These are phyloP conservation scores for Bauhinia variegata DNA, from an alignment of 306 rosid genomes.

Conservation along the genomic window DNA sequence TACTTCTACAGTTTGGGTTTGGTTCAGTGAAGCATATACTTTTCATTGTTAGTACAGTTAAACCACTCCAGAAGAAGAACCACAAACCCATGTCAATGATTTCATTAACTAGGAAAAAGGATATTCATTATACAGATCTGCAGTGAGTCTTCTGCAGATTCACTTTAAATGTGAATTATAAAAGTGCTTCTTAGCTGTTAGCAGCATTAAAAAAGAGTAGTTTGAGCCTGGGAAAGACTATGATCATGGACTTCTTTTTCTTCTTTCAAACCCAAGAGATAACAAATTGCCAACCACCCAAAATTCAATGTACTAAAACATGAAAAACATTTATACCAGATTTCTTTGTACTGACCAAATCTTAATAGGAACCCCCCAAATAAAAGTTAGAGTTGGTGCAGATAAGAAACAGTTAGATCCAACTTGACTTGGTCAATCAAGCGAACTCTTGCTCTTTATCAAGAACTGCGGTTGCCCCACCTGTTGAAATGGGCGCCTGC, in stretches of 20 bases:
- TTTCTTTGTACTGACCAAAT: slow-evolving; percentile 7
- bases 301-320: background rate
- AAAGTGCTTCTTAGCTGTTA: slow-evolving; percentile 16
- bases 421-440: slow-evolving; percentile 26
- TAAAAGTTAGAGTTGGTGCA: background rate
- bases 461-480: slow-evolving; percentile 41
- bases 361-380: slow-evolving; percentile 24
- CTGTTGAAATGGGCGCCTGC: slow-evolving; percentile 34
- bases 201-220: background rate
- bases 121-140: background rate
- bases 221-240: background rate
- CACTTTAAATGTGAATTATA: background rate
- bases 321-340: slow-evolving; percentile 2
- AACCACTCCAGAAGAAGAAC: background rate
- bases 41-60: background rate
- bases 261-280: no score
- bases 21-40: slow-evolving; percentile 7
- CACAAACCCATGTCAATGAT: background rate
- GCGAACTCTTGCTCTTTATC: slow-evolving; percentile 31
- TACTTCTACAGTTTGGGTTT: slow-evolving; percentile 22
- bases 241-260: background rate
- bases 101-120: background rate
- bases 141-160: slow-evolving; percentile 16
- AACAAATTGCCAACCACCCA: no score
- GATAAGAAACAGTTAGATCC: slow-evolving; percentile 26